These are phyloP conservation scores for Pseudogymnoascus sp. DNA, from an alignment of 2,329 filamentous ascomycete species.

Conservation along the genomic window DNA sequence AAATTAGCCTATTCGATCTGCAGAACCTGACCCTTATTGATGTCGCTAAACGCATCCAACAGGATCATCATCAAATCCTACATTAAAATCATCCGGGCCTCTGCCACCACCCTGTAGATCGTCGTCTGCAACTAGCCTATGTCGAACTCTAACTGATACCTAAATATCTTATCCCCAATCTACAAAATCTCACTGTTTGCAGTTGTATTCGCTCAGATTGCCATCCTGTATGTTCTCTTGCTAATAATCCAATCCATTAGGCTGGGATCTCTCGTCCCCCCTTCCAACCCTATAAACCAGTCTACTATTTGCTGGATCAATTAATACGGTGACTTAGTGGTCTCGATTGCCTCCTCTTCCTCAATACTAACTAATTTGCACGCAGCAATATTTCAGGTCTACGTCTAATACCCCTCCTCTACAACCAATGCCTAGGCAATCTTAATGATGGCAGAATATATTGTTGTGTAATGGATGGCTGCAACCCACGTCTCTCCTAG, in stretches of 20 bases:
- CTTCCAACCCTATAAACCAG: not conserved
- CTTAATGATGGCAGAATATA: not conserved
- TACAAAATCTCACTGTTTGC: not conserved
- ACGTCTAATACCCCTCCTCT: not conserved
- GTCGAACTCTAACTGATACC: not conserved
- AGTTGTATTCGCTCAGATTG: conserved; percentile 28
- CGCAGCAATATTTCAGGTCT: not conserved
- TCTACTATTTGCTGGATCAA: not conserved
- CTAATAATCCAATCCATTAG: conserved; percentile 1
- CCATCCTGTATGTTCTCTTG: conserved; percentile 10
- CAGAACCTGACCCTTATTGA: not conserved
- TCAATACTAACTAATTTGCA: not conserved
- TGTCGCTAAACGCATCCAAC: not conserved
- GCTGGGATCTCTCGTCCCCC: not conserved
- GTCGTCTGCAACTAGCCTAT: not conserved
- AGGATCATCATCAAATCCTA: not conserved
- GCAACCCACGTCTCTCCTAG: not conserved
- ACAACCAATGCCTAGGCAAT: not conserved
- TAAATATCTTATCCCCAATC: not conserved
- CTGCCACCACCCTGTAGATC: not conserved
- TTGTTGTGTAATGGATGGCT: not conserved
- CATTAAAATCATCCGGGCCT: not conserved
- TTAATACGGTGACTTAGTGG: not conserved
- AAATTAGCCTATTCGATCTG: not conserved
- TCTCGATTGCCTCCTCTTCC: not conserved